phyloP scores from a whole-genome alignment of 1,139 yeast genomes.

The Pichia sp. region DNA sequence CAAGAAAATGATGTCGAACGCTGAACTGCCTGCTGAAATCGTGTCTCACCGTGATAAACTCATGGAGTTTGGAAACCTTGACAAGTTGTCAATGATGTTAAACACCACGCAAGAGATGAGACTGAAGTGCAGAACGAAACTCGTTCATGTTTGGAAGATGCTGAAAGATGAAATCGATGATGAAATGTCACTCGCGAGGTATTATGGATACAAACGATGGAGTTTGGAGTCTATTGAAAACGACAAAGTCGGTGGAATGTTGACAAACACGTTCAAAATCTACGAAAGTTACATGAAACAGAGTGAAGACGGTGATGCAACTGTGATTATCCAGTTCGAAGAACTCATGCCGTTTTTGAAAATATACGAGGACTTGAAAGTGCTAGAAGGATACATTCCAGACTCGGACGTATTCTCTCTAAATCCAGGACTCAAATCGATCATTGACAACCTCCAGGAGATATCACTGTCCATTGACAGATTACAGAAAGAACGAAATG shows the following conservation, averaged over 20 bases:
- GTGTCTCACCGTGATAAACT: slow-evolving; percentile 56
- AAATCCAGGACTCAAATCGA: slow-evolving; percentile 39
- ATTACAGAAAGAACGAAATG: slow-evolving; percentile 37
- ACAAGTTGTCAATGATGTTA: too few species aligned
- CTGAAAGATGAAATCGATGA: slow-evolving; percentile 45
- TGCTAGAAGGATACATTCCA: slow-evolving; percentile 51
- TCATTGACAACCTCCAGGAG: slow-evolving; percentile 44
- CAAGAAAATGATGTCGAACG: slow-evolving; percentile 58
- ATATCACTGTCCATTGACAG: slow-evolving; percentile 33
- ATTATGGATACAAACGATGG: slow-evolving; percentile 54
- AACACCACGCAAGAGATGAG: slow-evolving; percentile 45
- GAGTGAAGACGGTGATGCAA: slow-evolving; percentile 62
- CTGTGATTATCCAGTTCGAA: slow-evolving; percentile 43
- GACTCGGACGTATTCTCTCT: slow-evolving; percentile 37
- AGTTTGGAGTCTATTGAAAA: slow-evolving; percentile 39
- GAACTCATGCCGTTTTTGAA: slow-evolving; percentile 44
- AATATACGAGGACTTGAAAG: slow-evolving; percentile 37
- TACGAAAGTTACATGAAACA: slow-evolving; percentile 51
- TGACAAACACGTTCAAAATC: slow-evolving; percentile 41
- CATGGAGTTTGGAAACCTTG: slow-evolving; percentile 52
- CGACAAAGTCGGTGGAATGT: slow-evolving; percentile 33
- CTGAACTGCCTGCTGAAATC: slow-evolving; percentile 55
- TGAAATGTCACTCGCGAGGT: slow-evolving; percentile 48
- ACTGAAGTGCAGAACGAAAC: slow-evolving; percentile 14
- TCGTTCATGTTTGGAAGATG: slow-evolving; percentile 39